Evolutionary conservation across 495 filamentous ascomycete genomes (phyloP).

Genomic region (Penicillium silybi): DNA sequence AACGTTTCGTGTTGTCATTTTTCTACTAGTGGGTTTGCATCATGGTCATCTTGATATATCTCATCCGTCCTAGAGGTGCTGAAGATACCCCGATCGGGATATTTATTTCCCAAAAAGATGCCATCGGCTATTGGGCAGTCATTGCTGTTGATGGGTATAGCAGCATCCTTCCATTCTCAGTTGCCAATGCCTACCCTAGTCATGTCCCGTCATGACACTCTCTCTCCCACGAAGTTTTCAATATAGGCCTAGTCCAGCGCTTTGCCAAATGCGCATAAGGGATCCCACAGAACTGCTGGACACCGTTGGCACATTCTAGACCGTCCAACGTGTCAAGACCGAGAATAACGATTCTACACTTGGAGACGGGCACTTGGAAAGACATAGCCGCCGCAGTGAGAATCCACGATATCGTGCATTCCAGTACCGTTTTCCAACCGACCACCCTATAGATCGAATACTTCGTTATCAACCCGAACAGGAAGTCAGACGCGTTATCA

Average conservation of each 20-base stretch:
- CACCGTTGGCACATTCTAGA: slow-evolving; percentile 21
- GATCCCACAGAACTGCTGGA: slow-evolving; percentile 31
- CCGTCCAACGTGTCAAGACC: slow-evolving; percentile 23
- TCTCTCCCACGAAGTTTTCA: slow-evolving; percentile 22
- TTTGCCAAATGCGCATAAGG: slow-evolving; percentile 26
- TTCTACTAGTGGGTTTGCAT: too few species aligned
- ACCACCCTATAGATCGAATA: neutral
- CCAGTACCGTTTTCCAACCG: neutral
- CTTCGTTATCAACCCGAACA: slow-evolving; percentile 2
- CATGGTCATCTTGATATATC: too few species aligned
- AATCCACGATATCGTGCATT: neutral
- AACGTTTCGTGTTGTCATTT: too few species aligned
- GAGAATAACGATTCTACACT: slow-evolving; percentile 17
- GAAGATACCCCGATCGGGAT: neutral
- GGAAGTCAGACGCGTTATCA: slow-evolving; percentile 22
- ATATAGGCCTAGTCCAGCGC: slow-evolving; percentile 24
- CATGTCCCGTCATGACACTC: slow-evolving; percentile 25
- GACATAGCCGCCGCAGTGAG: slow-evolving; percentile 12
- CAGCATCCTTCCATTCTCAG: too few species aligned
- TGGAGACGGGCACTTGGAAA: slow-evolving; percentile 20
- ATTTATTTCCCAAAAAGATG: slow-evolving; percentile 5
- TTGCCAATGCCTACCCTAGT: slow-evolving; percentile 15
- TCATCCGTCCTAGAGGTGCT: too few species aligned
- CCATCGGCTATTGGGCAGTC: slow-evolving; percentile 24
- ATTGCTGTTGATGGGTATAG: slow-evolving; percentile 6